Conservation (phyloP, 129 eudicot species). For the Mikania micrantha region DNA sequence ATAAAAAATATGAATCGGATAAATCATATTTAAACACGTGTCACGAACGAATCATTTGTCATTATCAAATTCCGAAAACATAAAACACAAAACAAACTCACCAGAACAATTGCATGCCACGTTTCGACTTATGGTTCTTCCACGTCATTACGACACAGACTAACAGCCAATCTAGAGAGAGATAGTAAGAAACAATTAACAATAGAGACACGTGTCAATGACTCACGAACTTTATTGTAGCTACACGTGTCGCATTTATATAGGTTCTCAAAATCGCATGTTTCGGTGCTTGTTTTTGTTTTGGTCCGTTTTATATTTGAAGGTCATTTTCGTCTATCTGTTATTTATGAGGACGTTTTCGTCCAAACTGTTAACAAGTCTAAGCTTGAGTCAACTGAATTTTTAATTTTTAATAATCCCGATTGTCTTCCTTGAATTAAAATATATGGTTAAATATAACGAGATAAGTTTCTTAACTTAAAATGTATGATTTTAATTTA, state of each 20-base stretch:
- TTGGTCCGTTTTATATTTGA: not conserved
- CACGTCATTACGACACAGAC: slow-evolving; percentile 23
- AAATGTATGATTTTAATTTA: too few species aligned
- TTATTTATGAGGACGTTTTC: not conserved
- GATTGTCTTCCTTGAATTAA: too few species aligned
- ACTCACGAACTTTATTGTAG: slow-evolving; percentile 5
- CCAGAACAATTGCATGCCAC: slow-evolving; percentile 13
- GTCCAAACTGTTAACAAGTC: too few species aligned
- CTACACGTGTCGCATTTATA: slow-evolving; percentile 6
- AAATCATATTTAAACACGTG: slow-evolving; percentile 19
- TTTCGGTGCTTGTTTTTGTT: slow-evolving; percentile 10
- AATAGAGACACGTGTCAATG: slow-evolving; percentile 23
- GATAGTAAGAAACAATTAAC: not conserved
- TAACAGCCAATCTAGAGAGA: slow-evolving; percentile 22
- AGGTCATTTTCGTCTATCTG: not conserved
- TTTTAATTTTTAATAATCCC: too few species aligned
- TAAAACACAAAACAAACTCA: not conserved
- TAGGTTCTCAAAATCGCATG: not conserved
- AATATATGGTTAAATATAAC: too few species aligned
- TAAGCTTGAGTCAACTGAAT: too few species aligned
- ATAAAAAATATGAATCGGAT: too few species aligned
- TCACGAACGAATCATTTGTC: not conserved
- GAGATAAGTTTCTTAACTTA: too few species aligned
- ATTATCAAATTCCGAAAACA: slow-evolving; percentile 10
- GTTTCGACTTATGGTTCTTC: slow-evolving; percentile 6